Evolutionary conservation across 2,329 filamentous ascomycete genomes (phyloP), one percentile per base, ranked within the genome.

Genomic region (Pseudopyricularia cyperi): DNA sequence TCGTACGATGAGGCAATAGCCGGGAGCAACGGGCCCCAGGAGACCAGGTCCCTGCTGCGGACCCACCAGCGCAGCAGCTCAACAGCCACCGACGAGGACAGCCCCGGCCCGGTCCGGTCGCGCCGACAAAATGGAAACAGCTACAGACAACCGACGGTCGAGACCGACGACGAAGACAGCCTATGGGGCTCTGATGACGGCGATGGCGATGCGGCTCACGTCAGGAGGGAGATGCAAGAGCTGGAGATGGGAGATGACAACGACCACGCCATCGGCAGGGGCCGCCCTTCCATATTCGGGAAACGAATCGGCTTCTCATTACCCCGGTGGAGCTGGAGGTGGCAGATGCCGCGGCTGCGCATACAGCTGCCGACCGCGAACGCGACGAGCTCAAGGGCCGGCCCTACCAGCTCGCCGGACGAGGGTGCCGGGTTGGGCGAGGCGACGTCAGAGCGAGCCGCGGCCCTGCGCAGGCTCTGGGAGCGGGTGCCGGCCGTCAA

Each of bases 181-280:
- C 62, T 73, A 26, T 71, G 79, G 67, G 66, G 75, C 62, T 67
- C 75, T 70, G 71, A 66, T 60, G 71, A 74, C 19, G 69, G 66
- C 30, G 70, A 71, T 48, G 64, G 66, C 32, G 76, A 86, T 57
- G 80, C 80, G 35, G 80, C 79, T 32, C 80, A 82, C 56, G 76
- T 93, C 60, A 82, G 87, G 56, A 78, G 85, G 58, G 87, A 93
- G 68, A 84, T 97, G 71, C 81, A 94, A 63, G 86, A 96, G 75
- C 82, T 95, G 76, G 89, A 94, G 59, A 80, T 94, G 42, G 79
- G 89, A 60, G 89, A 94, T 58, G 80, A 81, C 28, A 19, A 42
- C 14, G 62, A 69, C 22, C 65, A 69, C 48, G 55, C 54, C 62
- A 66, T 53, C 59, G 68, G 55, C 53, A 61, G 52, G 26, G 59